Evolutionary conservation across 2,329 filamentous ascomycete genomes (phyloP).

Genomic region (Phaeosphaeria sp.): DNA sequence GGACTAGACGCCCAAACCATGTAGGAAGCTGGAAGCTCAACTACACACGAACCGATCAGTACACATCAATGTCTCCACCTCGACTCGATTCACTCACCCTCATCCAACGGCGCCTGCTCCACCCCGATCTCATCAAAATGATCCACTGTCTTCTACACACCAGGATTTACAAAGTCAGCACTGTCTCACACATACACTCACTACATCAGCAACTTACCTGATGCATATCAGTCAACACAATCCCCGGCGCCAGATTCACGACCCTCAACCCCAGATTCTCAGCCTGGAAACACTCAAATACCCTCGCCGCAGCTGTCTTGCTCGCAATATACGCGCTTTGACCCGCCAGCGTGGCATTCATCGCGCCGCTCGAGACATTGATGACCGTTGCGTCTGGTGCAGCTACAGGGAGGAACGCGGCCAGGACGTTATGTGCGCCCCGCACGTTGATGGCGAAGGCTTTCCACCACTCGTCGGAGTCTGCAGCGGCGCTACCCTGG

Average conservation of each 20-base stretch:
- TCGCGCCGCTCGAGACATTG: slow-evolving; percentile 12
- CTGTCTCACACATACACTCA: no score
- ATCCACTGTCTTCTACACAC: slow-evolving; percentile 1
- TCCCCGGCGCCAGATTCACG: slow-evolving; percentile 49
- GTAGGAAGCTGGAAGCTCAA: slow-evolving; percentile 35
- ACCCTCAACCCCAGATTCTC: slow-evolving; percentile 49
- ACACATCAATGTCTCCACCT: neutral
- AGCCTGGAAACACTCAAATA: slow-evolving; percentile 44
- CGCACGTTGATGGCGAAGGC: slow-evolving; percentile 12
- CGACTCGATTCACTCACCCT: neutral
- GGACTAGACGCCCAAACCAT: slow-evolving; percentile 37
- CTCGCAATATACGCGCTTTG: slow-evolving; percentile 31
- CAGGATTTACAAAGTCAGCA: no score
- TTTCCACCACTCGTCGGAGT: slow-evolving; percentile 1
- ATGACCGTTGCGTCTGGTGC: slow-evolving; percentile 15
- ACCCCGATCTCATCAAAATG: slow-evolving; percentile 2
- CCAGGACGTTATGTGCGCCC: slow-evolving; percentile 14
- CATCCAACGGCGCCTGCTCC: slow-evolving; percentile 2
- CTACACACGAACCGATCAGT: slow-evolving; percentile 3
- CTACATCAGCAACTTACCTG: no score
- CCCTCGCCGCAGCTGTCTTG: slow-evolving; percentile 42
- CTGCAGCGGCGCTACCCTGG: neutral
- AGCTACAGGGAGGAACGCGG: slow-evolving; percentile 16
- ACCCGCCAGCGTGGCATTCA: neutral
- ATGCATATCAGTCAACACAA: slow-evolving; percentile 47